These are phyloP conservation scores for Taiwanofungus camphoratus DNA, from an alignment of 1,284 basidiomycete genomes.

Conservation along the genomic window DNA sequence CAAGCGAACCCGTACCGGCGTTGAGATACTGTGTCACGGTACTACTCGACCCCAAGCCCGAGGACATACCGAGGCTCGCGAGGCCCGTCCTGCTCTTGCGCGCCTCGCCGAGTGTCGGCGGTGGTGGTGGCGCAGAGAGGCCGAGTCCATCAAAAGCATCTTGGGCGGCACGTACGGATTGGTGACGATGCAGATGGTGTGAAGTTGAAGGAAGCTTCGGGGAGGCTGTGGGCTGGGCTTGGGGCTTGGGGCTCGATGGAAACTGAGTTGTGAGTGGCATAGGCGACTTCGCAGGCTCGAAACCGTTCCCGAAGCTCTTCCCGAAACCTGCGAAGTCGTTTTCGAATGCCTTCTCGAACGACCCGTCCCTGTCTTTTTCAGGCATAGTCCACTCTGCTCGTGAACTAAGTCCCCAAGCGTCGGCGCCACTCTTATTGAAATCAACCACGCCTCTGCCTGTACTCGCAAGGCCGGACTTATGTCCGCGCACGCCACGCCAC, in stretches of 20 bases:
- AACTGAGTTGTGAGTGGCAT: slow-evolving; percentile 9
- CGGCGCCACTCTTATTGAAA: slow-evolving; percentile 26
- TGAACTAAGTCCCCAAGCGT: slow-evolving; percentile 42
- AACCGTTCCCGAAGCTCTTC: slow-evolving; percentile 57
- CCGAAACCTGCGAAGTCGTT: slow-evolving; percentile 28
- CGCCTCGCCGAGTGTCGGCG: slow-evolving; percentile 71
- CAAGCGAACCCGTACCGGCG: slow-evolving; percentile 20
- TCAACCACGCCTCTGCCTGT: slow-evolving; percentile 24
- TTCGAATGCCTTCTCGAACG: slow-evolving; percentile 24
- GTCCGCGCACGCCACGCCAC: slow-evolving; percentile 42
- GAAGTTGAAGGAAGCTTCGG: no score
- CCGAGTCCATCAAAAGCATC: slow-evolving; percentile 79
- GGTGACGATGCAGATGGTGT: slow-evolving; percentile 6
- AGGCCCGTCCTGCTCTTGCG: slow-evolving; percentile 63
- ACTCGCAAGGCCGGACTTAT: slow-evolving; percentile 30
- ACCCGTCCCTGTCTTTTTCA: slow-evolving; percentile 11
- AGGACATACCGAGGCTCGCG: slow-evolving; percentile 38
- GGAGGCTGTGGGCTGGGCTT: slow-evolving; percentile 20
- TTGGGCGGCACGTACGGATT: slow-evolving; percentile 30
- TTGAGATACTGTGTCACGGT: slow-evolving; percentile 13
- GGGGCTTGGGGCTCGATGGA: slow-evolving; percentile 16
- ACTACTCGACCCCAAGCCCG: slow-evolving; percentile 3
- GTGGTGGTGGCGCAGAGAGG: slow-evolving; percentile 39
- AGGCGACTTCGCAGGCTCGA: slow-evolving; percentile 28
- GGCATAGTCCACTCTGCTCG: slow-evolving; percentile 22